Percentiles rank a stretch among this genome's conserved stretches.
Evolutionary conservation across 2,329 filamentous ascomycete genomes (phyloP).

Genomic region (Diplocarpon mali): DNA sequence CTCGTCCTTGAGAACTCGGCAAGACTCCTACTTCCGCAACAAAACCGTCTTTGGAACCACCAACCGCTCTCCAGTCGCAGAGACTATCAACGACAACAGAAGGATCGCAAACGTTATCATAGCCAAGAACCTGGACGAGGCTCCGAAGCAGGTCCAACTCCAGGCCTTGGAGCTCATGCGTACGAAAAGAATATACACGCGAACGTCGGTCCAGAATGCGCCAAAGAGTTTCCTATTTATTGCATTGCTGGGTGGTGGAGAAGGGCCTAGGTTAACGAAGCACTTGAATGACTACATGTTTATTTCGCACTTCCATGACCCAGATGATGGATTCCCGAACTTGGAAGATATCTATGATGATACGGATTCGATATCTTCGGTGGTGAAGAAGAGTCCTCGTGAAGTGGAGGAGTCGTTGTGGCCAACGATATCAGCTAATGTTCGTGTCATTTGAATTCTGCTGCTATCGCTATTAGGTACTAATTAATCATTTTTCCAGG

Average conservation of each 20-base stretch:
- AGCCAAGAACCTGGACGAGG: conserved; percentile 66
- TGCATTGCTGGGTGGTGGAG: conserved; percentile 50
- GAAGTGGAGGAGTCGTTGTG: conserved; percentile 9
- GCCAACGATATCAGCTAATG: conserved; percentile 22
- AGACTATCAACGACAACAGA: conserved; percentile 32
- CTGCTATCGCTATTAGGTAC: neutral
- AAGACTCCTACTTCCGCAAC: conserved; percentile 27
- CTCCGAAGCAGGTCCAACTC: conserved; percentile 68
- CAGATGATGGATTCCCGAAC: conserved; percentile 61
- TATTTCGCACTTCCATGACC: conserved; percentile 75
- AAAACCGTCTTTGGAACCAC: conserved; percentile 21
- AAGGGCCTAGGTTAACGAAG: conserved; percentile 38
- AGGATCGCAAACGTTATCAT: conserved; percentile 74
- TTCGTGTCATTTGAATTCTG: conserved; percentile 5
- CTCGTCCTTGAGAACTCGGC: conserved; percentile 21
- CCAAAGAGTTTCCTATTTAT: conserved; percentile 74
- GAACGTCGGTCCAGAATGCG: conserved; percentile 60
- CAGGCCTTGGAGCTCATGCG: conserved; percentile 71
- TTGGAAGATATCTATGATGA: conserved; percentile 48
- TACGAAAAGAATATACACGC: conserved; percentile 65
- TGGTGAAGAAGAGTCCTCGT: conserved; percentile 23
- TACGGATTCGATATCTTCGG: conserved; percentile 23
- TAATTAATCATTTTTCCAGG: conserved; percentile 18
- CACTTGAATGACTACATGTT: conserved; percentile 76
- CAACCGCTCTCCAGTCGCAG: conserved; percentile 24